A percentile compares a stretch with the other conserved stretches of the same genome.
phyloP scores from a whole-genome alignment of 2,329 filamentous ascomycete genomes.

The Penicillium brevicompactum region DNA sequence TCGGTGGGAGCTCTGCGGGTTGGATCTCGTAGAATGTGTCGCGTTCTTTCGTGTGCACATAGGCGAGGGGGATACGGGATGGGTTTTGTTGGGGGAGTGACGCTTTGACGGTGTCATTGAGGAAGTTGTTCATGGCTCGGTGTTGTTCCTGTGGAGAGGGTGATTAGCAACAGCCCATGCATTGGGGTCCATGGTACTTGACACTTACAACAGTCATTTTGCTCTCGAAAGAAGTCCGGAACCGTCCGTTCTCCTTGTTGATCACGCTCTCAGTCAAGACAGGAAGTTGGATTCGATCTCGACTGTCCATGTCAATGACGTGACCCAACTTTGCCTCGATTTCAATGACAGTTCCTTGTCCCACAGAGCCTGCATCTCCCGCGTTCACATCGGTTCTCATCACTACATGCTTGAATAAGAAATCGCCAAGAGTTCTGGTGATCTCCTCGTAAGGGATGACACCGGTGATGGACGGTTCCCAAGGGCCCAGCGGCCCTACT shows the following conservation, averaged over 20 bases:
- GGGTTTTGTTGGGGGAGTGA: slow-evolving; percentile 45
- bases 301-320: slow-evolving; percentile 72
- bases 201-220: slow-evolving; percentile 83
- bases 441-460: slow-evolving; percentile 73
- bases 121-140: slow-evolving; percentile 76
- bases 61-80: slow-evolving; percentile 58
- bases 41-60: slow-evolving; percentile 78
- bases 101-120: slow-evolving; percentile 69
- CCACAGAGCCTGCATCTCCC: slow-evolving; percentile 55
- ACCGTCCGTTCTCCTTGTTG: slow-evolving; percentile 53
- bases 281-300: slow-evolving; percentile 67
- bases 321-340: slow-evolving; percentile 92
- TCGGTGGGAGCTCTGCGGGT: slow-evolving; percentile 62
- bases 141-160: slow-evolving; percentile 67
- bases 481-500: slow-evolving; percentile 34
- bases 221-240: slow-evolving; percentile 73
- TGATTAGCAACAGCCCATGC: slow-evolving; percentile 15
- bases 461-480: slow-evolving; percentile 66
- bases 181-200: neutral
- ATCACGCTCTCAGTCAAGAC: slow-evolving; percentile 73
- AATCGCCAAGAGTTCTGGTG: slow-evolving; percentile 76
- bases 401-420: slow-evolving; percentile 73
- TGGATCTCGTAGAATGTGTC: slow-evolving; percentile 84
- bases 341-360: slow-evolving; percentile 75
- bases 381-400: slow-evolving; percentile 64